Evolutionary conservation across 75 land plant species (phyloP).

Genomic region (Adiantum capillusveneris): DNA sequence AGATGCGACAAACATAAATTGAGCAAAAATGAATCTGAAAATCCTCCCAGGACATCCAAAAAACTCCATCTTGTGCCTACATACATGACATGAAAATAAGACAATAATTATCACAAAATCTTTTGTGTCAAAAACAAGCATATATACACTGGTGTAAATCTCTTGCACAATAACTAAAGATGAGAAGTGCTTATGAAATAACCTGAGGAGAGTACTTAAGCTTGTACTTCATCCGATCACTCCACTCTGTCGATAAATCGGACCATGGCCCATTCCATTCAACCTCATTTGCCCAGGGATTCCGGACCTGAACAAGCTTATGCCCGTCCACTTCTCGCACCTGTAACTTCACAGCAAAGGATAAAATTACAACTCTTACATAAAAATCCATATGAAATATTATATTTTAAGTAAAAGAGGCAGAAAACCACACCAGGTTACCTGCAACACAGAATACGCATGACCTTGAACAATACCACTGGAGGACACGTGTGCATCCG

Average conservation of each 20-base stretch:
- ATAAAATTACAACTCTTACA: background rate
- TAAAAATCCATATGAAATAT: background rate
- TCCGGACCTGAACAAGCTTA: conserved; percentile 95
- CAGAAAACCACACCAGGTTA: conserved; percentile 11
- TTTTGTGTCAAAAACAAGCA: background rate
- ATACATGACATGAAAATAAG: background rate
- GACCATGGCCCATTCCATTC: conserved; percentile 99
- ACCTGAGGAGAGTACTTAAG: conserved; percentile 96
- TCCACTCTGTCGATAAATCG: conserved; percentile 95
- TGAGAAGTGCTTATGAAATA: background rate
- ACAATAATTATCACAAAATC: background rate
- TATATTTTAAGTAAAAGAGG: background rate
- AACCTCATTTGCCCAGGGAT: conserved; percentile 99
- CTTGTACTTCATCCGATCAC: conserved; percentile 96
- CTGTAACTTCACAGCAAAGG: conserved; percentile 21
- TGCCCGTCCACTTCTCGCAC: conserved; percentile 98
- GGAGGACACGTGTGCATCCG: conserved; percentile 88
- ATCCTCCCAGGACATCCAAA: conserved; percentile 99
- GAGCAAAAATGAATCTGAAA: conserved; percentile 98
- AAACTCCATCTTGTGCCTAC: conserved; percentile 97
- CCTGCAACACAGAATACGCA: conserved; percentile 97
- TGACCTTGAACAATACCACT: conserved; percentile 99
- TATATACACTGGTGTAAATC: no score
- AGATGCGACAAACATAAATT: conserved; percentile 94
- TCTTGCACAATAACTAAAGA: background rate